These are phyloP conservation scores for Cryptococcus neoformans DNA, from an alignment of 1,284 basidiomycete species.

Conservation along the genomic window DNA sequence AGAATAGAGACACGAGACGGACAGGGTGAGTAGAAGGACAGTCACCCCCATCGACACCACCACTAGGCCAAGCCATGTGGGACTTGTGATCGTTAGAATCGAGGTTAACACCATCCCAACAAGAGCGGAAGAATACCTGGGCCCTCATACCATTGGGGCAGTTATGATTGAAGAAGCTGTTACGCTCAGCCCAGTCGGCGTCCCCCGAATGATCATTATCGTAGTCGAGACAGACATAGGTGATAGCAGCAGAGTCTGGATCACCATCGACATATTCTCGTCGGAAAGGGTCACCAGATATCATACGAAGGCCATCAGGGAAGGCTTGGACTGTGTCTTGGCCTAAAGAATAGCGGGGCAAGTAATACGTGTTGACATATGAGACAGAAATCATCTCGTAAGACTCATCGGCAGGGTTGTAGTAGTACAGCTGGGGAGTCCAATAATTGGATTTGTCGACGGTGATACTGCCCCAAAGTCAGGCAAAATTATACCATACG, in stretches of 20 bases:
- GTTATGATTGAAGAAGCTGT: constrained; percentile 43
- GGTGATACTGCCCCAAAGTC: constrained; percentile 20
- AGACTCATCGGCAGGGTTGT: constrained; percentile 35
- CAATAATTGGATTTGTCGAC: constrained; percentile 53
- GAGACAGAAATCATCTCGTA: constrained; percentile 37
- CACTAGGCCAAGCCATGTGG: constrained; percentile 51
- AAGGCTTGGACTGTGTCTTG: constrained; percentile 42
- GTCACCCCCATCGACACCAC: constrained; percentile 46
- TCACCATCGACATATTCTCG: constrained; percentile 26
- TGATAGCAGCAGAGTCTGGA: constrained; percentile 37
- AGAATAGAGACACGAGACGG: constrained; percentile 37
- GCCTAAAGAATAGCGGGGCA: constrained; percentile 26
- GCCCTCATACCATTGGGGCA: constrained; percentile 48
- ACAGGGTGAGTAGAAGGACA: constrained; percentile 46
- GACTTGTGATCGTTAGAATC: constrained; percentile 50
- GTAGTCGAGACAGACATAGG: constrained; percentile 51
- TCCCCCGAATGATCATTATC: constrained; percentile 27
- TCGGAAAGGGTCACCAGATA: constrained; percentile 46
- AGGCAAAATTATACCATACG: neutral
- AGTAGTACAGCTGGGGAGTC: constrained; percentile 51
- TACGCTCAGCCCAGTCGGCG: constrained; percentile 37
- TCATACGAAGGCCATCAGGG: constrained; percentile 51
- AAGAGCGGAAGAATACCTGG: constrained; percentile 49
- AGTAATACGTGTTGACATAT: constrained; percentile 47
- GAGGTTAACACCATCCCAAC: constrained; percentile 53